phyloP scores from a whole-genome alignment of 1,284 basidiomycete species.

The Naganishia sp. region DNA sequence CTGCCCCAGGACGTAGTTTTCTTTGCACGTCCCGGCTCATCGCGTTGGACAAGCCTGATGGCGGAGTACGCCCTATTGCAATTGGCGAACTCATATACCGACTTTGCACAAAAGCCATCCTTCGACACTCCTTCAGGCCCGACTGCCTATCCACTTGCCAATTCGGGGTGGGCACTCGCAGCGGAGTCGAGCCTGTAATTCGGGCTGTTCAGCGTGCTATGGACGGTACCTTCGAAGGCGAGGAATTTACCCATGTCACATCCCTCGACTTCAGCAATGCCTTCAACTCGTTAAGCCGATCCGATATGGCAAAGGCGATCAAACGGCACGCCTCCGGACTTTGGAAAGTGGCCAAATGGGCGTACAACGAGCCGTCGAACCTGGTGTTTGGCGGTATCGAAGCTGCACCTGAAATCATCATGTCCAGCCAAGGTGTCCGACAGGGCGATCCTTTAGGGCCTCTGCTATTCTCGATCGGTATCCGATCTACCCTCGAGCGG shows the following conservation, averaged over 20 bases:
- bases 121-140: neutral
- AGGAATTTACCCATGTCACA: constrained; percentile 18
- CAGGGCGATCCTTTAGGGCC: constrained; percentile 40
- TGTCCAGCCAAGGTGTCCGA: constrained; percentile 31
- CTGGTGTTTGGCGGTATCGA: constrained; percentile 26
- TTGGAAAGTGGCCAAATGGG: constrained; percentile 31
- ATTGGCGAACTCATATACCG: constrained; percentile 17
- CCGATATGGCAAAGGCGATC: constrained; percentile 3
- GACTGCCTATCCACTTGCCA: constrained; percentile 33
- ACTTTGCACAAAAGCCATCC: constrained; percentile 16
- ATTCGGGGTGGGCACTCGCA: constrained; percentile 33
- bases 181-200: neutral
- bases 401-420: neutral
- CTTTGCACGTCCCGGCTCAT: constrained; percentile 8
- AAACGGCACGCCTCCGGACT: constrained; percentile 19
- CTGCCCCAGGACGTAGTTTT: constrained; percentile 3
- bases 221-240: neutral
- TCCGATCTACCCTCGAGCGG: constrained; percentile 27
- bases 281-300: constrained; percentile 34
- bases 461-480: constrained; percentile 30
- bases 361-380: constrained; percentile 20
- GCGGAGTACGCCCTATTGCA: neutral
- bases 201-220: neutral
- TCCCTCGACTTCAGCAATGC: constrained; percentile 33
- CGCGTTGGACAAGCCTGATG: constrained; percentile 7